Conservation (phyloP, 495 filamentous ascomycete species). For the Glarea lozoyensis region DNA sequence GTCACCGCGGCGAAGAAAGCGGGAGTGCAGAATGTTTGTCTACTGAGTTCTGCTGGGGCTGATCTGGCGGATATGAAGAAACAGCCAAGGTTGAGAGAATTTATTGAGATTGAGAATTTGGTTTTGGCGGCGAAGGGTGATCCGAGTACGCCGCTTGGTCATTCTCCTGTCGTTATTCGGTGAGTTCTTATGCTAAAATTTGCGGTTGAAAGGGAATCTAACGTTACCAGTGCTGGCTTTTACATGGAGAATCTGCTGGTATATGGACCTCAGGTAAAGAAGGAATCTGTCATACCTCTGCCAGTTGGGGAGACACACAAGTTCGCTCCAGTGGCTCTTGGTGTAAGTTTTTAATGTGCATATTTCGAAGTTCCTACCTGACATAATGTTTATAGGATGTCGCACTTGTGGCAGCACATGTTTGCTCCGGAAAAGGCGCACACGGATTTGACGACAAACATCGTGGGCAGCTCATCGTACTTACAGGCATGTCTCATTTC, state of each 20-base stretch:
- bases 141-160: conserved; percentile 27
- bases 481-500: conserved; percentile 31
- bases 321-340: conserved; percentile 44
- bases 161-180: conserved; percentile 43
- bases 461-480: conserved; percentile 44
- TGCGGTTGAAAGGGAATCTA: no score
- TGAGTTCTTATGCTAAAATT: conserved; percentile 22
- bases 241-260: conserved; percentile 49
- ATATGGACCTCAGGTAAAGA: conserved; percentile 38
- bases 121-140: conserved; percentile 41
- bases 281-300: conserved; percentile 37
- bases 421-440: conserved; percentile 40
- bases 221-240: conserved; percentile 35
- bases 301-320: conserved; percentile 42
- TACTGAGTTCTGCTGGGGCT: conserved; percentile 44
- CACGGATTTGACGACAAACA: conserved; percentile 47
- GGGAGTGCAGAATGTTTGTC: conserved; percentile 37
- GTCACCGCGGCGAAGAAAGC: conserved; percentile 40
- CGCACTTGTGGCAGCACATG: conserved; percentile 40
- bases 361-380: background rate
- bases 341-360: conserved; percentile 27
- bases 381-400: conserved; percentile 29
- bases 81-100: conserved; percentile 45
- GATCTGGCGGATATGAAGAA: conserved; percentile 42
- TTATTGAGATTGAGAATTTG: conserved; percentile 41